Evolutionary conservation across 1,284 basidiomycete species (phyloP), one percentile per base, ranked within the genome.

Genomic region (Cutaneotrichosporon cyanovorans): DNA sequence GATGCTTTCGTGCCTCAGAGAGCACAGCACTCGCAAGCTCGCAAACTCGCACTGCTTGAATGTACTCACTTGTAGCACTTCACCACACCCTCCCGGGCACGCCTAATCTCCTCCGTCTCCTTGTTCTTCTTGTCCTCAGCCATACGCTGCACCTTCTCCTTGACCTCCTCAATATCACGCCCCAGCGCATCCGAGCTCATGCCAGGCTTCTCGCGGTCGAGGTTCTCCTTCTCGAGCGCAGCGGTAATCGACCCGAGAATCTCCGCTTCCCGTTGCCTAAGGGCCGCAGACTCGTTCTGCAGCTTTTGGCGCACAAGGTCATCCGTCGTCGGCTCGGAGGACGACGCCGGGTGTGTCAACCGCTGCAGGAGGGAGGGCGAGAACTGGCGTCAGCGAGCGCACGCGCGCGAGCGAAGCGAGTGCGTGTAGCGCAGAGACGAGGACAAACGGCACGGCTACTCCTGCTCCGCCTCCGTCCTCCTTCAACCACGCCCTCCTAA

Each of bases 221-320:
- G 50, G 57, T 72, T 72, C 56, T 72, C 70, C 60, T 72, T 72
- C 50, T 72, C 70, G 28, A 72, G 55, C 23, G 69, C 70, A 1
- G 63, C 57, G 2, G 60, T 62, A 54, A 72, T 72, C 31, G 56
- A 57, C 15, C 48, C 41, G 39, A 72, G 55, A 48, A 72, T 72
- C 50, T 67, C 64, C 9, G 63, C 60, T 56, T 72, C 70, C 55
- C 71, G 62, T 20, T 59, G 35, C 19, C 69, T 56, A 30, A 72
- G 56, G 36, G 65, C 64, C 16, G 63, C 67, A 4, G 63, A 58
- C 54, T 72, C 70, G 22, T 65, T 60, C 14, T 65, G 61, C 10
- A 72, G 62, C 35, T 67, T 58, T 32, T 61, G 55, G 37, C 65
- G 60, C 45, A 72, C 61, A 12, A 65, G 56, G 9, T 69, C 63